Evolutionary conservation across 257 asterid genomes (phyloP), one percentile per base, ranked within the genome.

Genomic region (Plantago elongata): DNA sequence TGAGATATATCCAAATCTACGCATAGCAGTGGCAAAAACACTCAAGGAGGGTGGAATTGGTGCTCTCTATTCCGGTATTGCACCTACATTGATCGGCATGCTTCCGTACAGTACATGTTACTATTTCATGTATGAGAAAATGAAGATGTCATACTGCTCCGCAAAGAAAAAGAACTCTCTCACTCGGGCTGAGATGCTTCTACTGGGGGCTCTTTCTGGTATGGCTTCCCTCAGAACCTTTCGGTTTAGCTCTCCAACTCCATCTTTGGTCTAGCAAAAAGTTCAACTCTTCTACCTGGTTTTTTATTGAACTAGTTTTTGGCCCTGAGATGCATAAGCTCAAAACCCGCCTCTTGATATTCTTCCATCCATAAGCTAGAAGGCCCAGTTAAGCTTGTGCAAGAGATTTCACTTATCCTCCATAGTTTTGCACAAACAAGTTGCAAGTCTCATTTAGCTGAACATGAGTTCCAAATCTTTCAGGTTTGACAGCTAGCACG

Each of bases 161-260:
- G 68, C 89, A 52, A 78, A 81, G 80, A 81, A 81, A 51, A 88
- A 84, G 65, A 64, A 72, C 62, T 76, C 92, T 48, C 69, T 91
- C 61, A 75, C 74, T 66, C 96, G 96, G 55, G 70, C 57, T 3
- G 98, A 91, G 77, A 84, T 91, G 96, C 90, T 91, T 58, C 48
- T 91, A n/a, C 15, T 91, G 47, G 98, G 98, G 54, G 98, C 98
- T 44, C 89, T 91, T 64, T 86, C 98, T 30, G 98, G 98, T 90
- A 61, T 77, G 72, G 18, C 27, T 65, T 49, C 11, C 27, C 12
- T 40, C 11, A 27, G 12, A n/a, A 11, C 16, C 11, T 54, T 12
- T 18, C 38, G 22, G 58, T 38, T 54, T 54, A 18, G 14, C n/a
- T 22, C 34, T 14, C 30, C 58, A 13, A 1, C 40, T 34, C 40